These are phyloP conservation scores for Albatrellus ellisii DNA, from an alignment of 768 basidiomycete genomes.

Conservation along the genomic window DNA sequence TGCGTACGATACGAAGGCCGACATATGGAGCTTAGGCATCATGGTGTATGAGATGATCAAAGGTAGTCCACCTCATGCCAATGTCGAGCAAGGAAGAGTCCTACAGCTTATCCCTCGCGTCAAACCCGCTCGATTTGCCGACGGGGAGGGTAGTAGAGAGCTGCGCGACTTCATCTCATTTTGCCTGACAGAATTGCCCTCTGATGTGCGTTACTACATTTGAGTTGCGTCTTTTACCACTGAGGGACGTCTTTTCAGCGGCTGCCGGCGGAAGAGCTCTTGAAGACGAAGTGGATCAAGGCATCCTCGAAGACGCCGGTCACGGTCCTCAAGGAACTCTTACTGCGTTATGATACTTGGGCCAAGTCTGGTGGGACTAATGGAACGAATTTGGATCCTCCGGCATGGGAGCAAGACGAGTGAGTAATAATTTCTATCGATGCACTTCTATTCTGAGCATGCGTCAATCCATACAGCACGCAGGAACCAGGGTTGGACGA, in stretches of 20 bases:
- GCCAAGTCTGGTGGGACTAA: conserved; percentile 40
- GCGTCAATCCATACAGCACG: conserved; percentile 14
- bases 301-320: conserved; percentile 52
- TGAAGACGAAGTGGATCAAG: conserved; percentile 86
- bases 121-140: conserved; percentile 68
- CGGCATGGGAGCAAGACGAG: conserved; percentile 58
- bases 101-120: conserved; percentile 82
- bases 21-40: conserved; percentile 97
- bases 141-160: conserved; percentile 69
- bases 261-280: conserved; percentile 77
- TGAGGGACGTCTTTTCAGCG: conserved; percentile 34
- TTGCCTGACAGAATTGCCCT: conserved; percentile 73
- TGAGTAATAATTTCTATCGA: conserved; percentile 7
- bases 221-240: background rate
- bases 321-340: conserved; percentile 64
- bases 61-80: conserved; percentile 89
- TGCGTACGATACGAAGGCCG: conserved; percentile 94
- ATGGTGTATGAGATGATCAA: conserved; percentile 94
- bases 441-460: conserved; percentile 13
- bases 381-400: conserved; percentile 35
- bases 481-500: conserved; percentile 15
- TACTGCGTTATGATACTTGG: conserved; percentile 69
- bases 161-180: conserved; percentile 79
- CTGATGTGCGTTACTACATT: conserved; percentile 38
- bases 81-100: conserved; percentile 67